phyloP scores from a whole-genome alignment of 441 rosid species.

The Breynia disticha region DNA sequence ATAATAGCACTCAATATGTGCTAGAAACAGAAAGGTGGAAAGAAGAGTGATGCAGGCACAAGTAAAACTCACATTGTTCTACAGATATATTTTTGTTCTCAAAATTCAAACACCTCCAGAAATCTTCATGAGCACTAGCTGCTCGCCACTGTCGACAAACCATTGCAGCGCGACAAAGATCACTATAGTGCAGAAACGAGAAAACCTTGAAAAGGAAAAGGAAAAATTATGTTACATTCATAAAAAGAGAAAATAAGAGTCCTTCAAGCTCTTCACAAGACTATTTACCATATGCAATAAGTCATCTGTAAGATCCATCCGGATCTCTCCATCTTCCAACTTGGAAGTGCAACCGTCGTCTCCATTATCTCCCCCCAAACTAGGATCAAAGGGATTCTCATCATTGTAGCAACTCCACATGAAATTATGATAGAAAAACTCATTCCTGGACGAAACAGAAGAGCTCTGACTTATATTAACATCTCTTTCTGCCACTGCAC shows the following conservation, averaged over 20 bases:
- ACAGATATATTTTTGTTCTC: conserved; percentile 64
- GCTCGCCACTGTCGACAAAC: conserved; percentile 96
- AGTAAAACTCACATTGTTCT: conserved; percentile 70
- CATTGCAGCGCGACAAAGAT: conserved; percentile 80
- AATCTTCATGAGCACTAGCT: conserved; percentile 95
- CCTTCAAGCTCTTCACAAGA: neutral
- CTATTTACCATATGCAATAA: conserved; percentile 74
- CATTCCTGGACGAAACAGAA: conserved; percentile 29
- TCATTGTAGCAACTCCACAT: conserved; percentile 45
- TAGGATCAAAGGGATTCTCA: conserved; percentile 26
- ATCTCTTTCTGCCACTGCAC: conserved; percentile 29
- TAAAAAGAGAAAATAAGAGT: conserved; percentile 1
- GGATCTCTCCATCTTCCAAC: conserved; percentile 49
- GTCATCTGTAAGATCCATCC: conserved; percentile 94
- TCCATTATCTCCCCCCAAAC: conserved; percentile 39
- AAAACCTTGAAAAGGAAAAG: conserved; percentile 51
- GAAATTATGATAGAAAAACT: conserved; percentile 46
- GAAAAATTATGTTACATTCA: conserved; percentile 6
- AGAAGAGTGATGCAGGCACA: conserved; percentile 1
- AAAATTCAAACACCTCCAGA: conserved; percentile 87
- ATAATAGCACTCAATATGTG: too few species aligned
- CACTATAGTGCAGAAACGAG: conserved; percentile 68
- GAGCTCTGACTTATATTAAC: conserved; percentile 27
- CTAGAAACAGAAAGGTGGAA: neutral
- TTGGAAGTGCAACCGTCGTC: conserved; percentile 40